These are phyloP conservation scores for Abortiporus biennis DNA, from an alignment of 1,284 basidiomycete genomes.

Conservation along the genomic window DNA sequence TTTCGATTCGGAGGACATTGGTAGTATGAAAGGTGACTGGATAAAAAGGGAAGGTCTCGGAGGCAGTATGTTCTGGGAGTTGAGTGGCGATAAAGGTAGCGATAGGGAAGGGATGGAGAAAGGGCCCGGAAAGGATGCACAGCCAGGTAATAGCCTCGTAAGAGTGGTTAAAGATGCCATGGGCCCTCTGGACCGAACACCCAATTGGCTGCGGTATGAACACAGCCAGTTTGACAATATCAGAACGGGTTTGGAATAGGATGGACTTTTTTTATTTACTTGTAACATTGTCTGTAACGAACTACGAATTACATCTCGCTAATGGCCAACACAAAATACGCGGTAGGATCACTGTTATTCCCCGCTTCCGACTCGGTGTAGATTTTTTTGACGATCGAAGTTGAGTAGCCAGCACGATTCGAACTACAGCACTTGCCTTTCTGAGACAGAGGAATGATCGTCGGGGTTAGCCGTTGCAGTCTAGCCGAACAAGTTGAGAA, in stretches of 20 bases:
- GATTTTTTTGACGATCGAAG: background rate
- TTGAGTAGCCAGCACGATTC: no score
- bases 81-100: conserved; percentile 73
- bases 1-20: conserved; percentile 71
- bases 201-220: conserved; percentile 71
- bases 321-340: background rate
- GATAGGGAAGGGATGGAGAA: conserved; percentile 64
- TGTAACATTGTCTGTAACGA: conserved; percentile 7
- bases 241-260: conserved; percentile 53
- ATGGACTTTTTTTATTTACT: background rate
- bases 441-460: background rate
- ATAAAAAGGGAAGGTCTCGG: conserved; percentile 66
- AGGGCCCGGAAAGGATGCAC: conserved; percentile 28
- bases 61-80: conserved; percentile 86
- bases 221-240: conserved; percentile 73
- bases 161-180: conserved; percentile 67
- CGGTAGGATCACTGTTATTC: background rate
- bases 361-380: background rate
- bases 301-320: background rate
- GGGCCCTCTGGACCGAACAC: conserved; percentile 59
- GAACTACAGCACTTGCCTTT: conserved; percentile 4
- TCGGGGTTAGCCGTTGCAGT: no score
- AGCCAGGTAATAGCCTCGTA: conserved; percentile 47
- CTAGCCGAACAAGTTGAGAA: no score
- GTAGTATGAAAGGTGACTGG: conserved; percentile 67